phyloP scores from a whole-genome alignment of 202 grass and related monocot genomes.

The Musa balbisiana region DNA sequence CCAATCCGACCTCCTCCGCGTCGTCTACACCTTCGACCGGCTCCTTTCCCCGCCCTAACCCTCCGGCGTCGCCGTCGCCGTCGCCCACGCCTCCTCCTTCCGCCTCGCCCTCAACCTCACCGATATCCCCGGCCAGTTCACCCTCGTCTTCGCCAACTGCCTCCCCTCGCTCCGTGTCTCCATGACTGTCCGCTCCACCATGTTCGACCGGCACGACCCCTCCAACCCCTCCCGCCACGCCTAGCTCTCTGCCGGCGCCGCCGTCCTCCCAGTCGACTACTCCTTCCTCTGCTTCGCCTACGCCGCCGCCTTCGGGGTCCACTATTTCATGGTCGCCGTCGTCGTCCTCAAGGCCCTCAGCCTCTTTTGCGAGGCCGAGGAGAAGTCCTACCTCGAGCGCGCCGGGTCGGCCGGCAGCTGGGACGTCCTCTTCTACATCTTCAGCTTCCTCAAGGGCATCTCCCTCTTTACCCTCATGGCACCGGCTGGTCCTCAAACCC shows the following conservation, averaged over 20 bases:
- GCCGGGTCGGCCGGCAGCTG: constrained; percentile 3
- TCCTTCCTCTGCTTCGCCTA: constrained; percentile 10
- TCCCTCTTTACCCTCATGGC: constrained; percentile 15
- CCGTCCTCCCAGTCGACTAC: not conserved
- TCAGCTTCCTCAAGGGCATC: constrained; percentile 18
- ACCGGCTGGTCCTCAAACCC: constrained; percentile 16
- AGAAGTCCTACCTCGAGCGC: constrained; percentile 16
- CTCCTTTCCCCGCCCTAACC: not conserved
- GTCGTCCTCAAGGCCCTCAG: constrained; percentile 16
- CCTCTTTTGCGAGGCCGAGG: constrained; percentile 5
- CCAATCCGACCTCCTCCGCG: constrained; percentile 7
- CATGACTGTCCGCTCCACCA: not conserved
- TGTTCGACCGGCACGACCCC: not conserved
- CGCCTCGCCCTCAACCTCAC: not conserved
- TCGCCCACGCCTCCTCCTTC: constrained; percentile 2
- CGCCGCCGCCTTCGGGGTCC: not conserved
- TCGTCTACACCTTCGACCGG: constrained; percentile 12
- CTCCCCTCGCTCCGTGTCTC: not conserved
- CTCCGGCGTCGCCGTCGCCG: not conserved
- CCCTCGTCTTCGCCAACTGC: constrained; percentile 14
- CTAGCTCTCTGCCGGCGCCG: constrained; percentile 1
- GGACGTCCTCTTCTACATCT: constrained; percentile 14
- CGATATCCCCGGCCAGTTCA: not conserved
- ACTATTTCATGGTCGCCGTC: constrained; percentile 8
- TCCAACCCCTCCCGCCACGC: not conserved